Conservation (phyloP, 1,284 basidiomycete genomes). For the Phenoliferia sp. region DNA sequence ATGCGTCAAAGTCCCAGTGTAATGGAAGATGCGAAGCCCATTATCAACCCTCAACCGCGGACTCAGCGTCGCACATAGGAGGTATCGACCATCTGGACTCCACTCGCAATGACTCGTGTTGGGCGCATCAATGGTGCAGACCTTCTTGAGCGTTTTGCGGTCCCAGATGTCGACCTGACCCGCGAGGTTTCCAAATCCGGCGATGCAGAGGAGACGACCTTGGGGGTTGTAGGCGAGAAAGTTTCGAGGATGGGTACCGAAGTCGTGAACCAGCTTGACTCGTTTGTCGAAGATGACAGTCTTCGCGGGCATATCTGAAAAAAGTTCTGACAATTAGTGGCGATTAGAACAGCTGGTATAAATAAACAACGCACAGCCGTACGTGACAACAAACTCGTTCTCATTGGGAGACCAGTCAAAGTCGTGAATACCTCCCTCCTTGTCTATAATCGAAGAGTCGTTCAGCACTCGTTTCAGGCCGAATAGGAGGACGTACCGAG, state of each 20-base stretch:
- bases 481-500: conserved; percentile 46
- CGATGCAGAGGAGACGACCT: conserved; percentile 77
- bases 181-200: conserved; percentile 93
- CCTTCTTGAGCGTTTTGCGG: conserved; percentile 74
- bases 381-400: conserved; percentile 84
- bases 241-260: conserved; percentile 83
- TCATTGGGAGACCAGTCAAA: conserved; percentile 96
- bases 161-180: conserved; percentile 92
- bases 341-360: background rate
- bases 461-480: background rate
- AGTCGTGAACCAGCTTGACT: conserved; percentile 82
- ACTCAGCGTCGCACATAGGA: conserved; percentile 88
- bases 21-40: conserved; percentile 93
- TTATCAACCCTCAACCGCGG: conserved; percentile 95
- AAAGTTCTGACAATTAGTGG: background rate
- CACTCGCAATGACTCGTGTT: conserved; percentile 93
- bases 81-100: conserved; percentile 87
- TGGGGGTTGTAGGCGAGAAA: conserved; percentile 94
- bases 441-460: conserved; percentile 53
- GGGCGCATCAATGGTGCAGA: conserved; percentile 81
- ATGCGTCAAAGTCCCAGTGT: conserved; percentile 77
- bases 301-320: conserved; percentile 87
- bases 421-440: conserved; percentile 96
- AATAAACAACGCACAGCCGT: conserved; percentile 68
- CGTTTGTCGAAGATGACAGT: conserved; percentile 86